Base-by-base conservation (phyloP, 805 yeast species). In the Suhomyces sp. region DNA sequence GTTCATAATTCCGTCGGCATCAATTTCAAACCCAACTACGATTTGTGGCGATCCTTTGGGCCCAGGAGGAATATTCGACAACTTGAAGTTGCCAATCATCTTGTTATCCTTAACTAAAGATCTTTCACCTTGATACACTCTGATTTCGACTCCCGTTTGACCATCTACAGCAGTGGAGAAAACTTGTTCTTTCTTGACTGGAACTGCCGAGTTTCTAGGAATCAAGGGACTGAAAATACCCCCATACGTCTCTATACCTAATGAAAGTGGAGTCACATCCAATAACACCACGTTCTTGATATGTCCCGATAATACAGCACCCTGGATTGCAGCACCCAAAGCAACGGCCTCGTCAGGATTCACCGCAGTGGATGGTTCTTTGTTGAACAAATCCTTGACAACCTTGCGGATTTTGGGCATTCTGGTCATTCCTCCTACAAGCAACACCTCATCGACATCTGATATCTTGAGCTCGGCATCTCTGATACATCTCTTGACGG, bases 391-490 rank as follows among this genome's bases (percentile, higher is more conserved):
- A 8, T 74, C 73, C 56, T 76, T 79, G 19, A 88, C 93, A 6
- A 84, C 75, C 38, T 77, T 77, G 55, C 90, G 74, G 54, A 88
- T 83, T 69, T 83, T 85, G 51, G 96, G 96, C 96, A 88, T 88
- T 69, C 96, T 76, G 4, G 96, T 88, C 96, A 88, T 88, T 58
- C 96, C 96, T 54, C 96, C 96, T 40, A 88, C 96, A 44, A 88
- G 66, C 44, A 88, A 81, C 29, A 88, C 83, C 66, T 88, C 91
- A 63, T 88, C 88, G 47, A 88, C 77, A 35, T 87, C 90, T 33
- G 79, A 78, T 6, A 85, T 74, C 44, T 82, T 75, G 57, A 88
- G 70, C 38, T 82, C 86, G 1, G 94, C 90, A 71, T 88, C 96
- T 61, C 82, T 80, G 46, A 88, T 67, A 42, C 94, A 91, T 64